Percentiles rank a stretch among this genome's conserved stretches.
phyloP scores from a whole-genome alignment of 169 alveolate genomes.

The Plasmodium malariae region DNA sequence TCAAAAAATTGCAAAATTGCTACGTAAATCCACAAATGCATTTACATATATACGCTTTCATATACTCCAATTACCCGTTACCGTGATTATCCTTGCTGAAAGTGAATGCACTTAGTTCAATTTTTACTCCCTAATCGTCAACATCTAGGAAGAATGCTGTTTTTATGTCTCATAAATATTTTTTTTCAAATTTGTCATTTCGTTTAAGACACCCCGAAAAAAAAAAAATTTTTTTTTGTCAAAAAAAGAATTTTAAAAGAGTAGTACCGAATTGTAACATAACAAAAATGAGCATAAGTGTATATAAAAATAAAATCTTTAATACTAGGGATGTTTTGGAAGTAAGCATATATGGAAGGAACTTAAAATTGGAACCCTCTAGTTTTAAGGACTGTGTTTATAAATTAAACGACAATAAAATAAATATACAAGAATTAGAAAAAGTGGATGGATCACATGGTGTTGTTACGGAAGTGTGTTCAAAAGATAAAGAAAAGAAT shows the following conservation, averaged over 20 bases:
- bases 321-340: constrained; percentile 68
- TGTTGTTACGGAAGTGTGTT: background rate
- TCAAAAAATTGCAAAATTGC: too few relatives aligned
- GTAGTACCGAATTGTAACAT: background rate
- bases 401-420: constrained; percentile 47
- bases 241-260: background rate
- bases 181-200: background rate
- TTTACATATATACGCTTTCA: too few relatives aligned
- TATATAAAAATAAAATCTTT: constrained; percentile 58
- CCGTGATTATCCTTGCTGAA: too few relatives aligned
- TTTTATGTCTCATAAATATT: constrained; percentile 31
- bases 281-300: constrained; percentile 48
- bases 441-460: background rate
- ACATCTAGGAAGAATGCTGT: background rate
- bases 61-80: too few relatives aligned
- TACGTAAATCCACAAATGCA: too few relatives aligned
- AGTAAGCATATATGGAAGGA: constrained; percentile 36
- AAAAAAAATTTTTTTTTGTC: background rate
- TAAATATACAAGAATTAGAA: constrained; percentile 25
- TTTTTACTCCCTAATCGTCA: background rate
- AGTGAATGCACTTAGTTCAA: too few relatives aligned
- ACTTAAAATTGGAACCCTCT: constrained; percentile 32
- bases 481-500: background rate
- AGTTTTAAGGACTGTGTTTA: constrained; percentile 59
- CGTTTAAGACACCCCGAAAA: constrained; percentile 3